Conservation (phyloP, 2,329 filamentous ascomycete genomes). For the Diaporthe aspalathi region DNA sequence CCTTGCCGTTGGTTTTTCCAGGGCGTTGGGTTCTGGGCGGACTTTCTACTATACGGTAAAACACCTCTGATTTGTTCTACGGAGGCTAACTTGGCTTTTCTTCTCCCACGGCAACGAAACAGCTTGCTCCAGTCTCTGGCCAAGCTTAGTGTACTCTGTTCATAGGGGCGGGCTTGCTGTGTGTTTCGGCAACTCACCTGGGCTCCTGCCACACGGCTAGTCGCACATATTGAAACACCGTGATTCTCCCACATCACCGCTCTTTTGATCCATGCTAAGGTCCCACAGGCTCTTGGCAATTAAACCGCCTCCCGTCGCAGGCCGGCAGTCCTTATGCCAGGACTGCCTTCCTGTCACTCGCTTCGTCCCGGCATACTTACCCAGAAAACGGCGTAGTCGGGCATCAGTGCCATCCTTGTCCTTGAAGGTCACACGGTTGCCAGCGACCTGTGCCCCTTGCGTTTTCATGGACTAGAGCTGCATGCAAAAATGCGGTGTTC, state of each 20-base stretch:
- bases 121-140: slow-evolving; percentile 16
- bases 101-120: slow-evolving; percentile 31
- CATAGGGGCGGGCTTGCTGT: slow-evolving; percentile 28
- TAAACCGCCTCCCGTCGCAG: background rate
- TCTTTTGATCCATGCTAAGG: slow-evolving; percentile 20
- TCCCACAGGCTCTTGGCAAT: slow-evolving; percentile 5
- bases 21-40: slow-evolving; percentile 41
- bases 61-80: slow-evolving; percentile 38
- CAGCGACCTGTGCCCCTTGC: background rate
- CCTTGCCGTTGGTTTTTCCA: slow-evolving; percentile 5
- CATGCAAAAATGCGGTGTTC: no score
- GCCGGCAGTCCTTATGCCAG: background rate
- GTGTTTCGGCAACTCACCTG: background rate
- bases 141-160: slow-evolving; percentile 26
- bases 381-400: background rate
- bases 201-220: background rate
- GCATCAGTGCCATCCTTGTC: background rate
- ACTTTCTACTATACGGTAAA: slow-evolving; percentile 38
- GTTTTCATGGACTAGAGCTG: background rate
- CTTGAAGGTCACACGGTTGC: background rate
- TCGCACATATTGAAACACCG: background rate
- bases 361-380: background rate
- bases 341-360: background rate
- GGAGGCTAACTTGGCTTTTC: slow-evolving; percentile 40
- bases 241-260: slow-evolving; percentile 2